Base-by-base conservation (phyloP, 2,329 filamentous ascomycete species). In the Pseudogymnoascus sp. region DNA sequence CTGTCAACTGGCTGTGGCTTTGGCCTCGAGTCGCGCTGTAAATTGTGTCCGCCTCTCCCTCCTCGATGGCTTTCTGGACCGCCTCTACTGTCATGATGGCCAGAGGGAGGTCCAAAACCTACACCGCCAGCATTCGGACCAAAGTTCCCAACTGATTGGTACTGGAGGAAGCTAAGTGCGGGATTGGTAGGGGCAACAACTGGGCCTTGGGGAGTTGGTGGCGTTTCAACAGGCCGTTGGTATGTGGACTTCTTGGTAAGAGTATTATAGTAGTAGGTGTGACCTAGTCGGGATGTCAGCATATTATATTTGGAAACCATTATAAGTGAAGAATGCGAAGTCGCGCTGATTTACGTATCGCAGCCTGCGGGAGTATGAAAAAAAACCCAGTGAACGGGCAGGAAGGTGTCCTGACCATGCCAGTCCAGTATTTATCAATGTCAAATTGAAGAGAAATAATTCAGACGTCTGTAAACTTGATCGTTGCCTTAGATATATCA, bases 191-290 rank as follows among this genome's bases (percentile, higher is more conserved):
- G 59, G 28, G 65, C 55, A 37, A 41, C 34, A 55, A 60, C 48
- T 48, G 45, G 45, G 45, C 6, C 23, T n/a, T 52, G 45, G 18
- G 55, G 55, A 37, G 18, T 19, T 3, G 67, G 48, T 30, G 71
- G 67, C 15, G 70, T 64, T 8, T 73, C 70, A 61, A 75, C 74
- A n/a, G 92, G 92, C 33, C 90, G 84, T 37, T 81, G 87, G 72
- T 96, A 96, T 41, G 92, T 96, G 0, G 92, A 96, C 68, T 89
- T 82, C 68, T 94, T 90, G 1, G 89, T 92, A 60, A 81, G 77
- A 48, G 84, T 78, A 74, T 96, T 87, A 76, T 95, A 94, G 74
- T 92, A 96, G 75, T 96, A 96, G 26, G 80, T 80, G 72, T 96
- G 91, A 3, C 90, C 90, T 82, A 37, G 48, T 56, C 8, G 28